These are phyloP conservation scores for Alternaria sp. DNA, from an alignment of 2,329 filamentous ascomycete species.

Conservation along the genomic window DNA sequence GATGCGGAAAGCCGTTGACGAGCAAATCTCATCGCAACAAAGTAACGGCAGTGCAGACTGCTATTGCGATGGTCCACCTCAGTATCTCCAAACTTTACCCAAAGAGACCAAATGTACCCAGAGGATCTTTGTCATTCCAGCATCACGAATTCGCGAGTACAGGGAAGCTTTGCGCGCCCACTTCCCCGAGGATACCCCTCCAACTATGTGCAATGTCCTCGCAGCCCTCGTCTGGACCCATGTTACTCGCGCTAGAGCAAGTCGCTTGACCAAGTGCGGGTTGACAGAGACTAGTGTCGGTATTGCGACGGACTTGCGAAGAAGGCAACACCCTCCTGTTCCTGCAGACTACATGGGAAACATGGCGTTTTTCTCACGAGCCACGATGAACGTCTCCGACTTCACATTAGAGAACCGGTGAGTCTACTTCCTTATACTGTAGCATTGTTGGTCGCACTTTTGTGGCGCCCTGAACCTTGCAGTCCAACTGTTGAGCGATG, in stretches of 20 bases:
- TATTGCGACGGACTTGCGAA: slow-evolving; percentile 44
- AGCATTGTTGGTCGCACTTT: slow-evolving; percentile 13
- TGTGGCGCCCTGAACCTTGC: slow-evolving; percentile 12
- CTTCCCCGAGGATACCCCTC: slow-evolving; percentile 30
- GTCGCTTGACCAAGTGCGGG: slow-evolving; percentile 28
- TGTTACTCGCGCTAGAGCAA: slow-evolving; percentile 44
- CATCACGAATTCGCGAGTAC: slow-evolving; percentile 37
- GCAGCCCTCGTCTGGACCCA: slow-evolving; percentile 50
- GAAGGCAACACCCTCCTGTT: slow-evolving; percentile 37
- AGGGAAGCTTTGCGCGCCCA: slow-evolving; percentile 35
- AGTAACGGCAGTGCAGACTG: slow-evolving; percentile 32
- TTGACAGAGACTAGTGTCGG: slow-evolving; percentile 39
- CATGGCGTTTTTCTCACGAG: slow-evolving; percentile 45
- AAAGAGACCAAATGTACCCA: slow-evolving; percentile 37
- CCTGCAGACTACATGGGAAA: slow-evolving; percentile 43
- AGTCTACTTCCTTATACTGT: slow-evolving; percentile 25
- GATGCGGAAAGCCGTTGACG: slow-evolving; percentile 36
- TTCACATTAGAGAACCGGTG: slow-evolving; percentile 40
- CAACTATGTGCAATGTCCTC: slow-evolving; percentile 46
- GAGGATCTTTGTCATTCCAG: slow-evolving; percentile 42
- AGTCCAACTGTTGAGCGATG: slow-evolving; percentile 14
- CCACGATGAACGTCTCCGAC: slow-evolving; percentile 38
- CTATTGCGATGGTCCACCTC: slow-evolving; percentile 38
- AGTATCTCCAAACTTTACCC: slow-evolving; percentile 41
- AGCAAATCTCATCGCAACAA: slow-evolving; percentile 21